Conservation (phyloP, 306 rosid genomes). For the Astragalus membranaceus region DNA sequence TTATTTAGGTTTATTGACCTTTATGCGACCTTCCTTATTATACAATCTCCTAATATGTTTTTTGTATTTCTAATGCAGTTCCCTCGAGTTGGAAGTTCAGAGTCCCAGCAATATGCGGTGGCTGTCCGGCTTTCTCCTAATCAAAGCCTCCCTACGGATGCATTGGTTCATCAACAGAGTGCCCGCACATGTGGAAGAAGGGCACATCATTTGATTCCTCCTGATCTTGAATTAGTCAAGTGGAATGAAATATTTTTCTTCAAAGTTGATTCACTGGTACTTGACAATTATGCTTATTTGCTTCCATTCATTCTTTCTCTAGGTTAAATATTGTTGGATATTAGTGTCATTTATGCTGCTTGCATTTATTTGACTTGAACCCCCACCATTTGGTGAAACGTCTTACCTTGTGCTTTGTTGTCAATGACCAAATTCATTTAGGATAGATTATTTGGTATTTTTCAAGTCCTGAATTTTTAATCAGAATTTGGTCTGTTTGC, state of each 20-base stretch:
- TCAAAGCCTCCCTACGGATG: constrained; percentile 33
- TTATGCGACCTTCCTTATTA: not conserved
- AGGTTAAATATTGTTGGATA: not conserved
- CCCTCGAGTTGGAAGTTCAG: constrained; percentile 54
- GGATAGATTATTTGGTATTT: not conserved
- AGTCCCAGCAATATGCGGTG: constrained; percentile 62
- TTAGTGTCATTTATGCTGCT: not conserved
- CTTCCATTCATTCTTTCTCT: not conserved
- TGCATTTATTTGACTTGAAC: not conserved
- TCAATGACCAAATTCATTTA: not conserved
- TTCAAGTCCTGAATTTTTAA: not conserved
- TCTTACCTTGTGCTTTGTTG: too few relatives aligned
- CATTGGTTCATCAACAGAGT: constrained; percentile 65
- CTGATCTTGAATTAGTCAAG: constrained; percentile 60
- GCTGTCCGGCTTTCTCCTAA: constrained; percentile 70
- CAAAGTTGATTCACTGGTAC: constrained; percentile 82
- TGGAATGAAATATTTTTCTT: constrained; percentile 97
- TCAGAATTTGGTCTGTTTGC: not conserved
- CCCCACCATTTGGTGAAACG: too few relatives aligned
- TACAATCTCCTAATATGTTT: not conserved
- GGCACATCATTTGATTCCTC: constrained; percentile 38
- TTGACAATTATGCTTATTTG: constrained; percentile 17
- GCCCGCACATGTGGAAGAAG: constrained; percentile 81
- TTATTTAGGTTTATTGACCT: not conserved
- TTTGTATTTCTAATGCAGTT: constrained; percentile 47